Conservation (phyloP, 1,284 basidiomycete species). For the Apiotrichum domesticum region DNA sequence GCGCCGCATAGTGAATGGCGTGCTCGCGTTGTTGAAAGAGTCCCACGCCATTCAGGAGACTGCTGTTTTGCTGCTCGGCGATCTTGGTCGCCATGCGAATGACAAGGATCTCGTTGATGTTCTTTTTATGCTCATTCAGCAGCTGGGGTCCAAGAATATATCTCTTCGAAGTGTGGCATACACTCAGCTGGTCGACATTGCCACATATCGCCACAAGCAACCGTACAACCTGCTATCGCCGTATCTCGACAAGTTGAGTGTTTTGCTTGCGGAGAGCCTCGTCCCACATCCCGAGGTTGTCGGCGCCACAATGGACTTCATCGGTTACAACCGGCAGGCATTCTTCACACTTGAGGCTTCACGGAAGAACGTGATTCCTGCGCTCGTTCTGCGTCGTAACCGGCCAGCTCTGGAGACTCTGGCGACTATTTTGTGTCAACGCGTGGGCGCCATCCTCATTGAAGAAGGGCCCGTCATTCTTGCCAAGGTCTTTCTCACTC, state of each 20-base stretch:
- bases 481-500: constrained; percentile 62
- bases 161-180: constrained; percentile 64
- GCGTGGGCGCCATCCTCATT: constrained; percentile 57
- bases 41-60: constrained; percentile 20
- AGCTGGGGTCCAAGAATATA: constrained; percentile 61
- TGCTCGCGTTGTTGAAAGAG: neutral
- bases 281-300: constrained; percentile 53
- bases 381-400: constrained; percentile 62
- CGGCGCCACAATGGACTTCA: constrained; percentile 36
- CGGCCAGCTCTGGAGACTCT: constrained; percentile 48
- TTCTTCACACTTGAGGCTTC: constrained; percentile 60
- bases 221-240: constrained; percentile 66
- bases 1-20: neutral
- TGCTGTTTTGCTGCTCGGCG: constrained; percentile 23
- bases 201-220: constrained; percentile 54
- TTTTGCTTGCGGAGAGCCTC: constrained; percentile 60
- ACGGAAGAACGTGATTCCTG: constrained; percentile 62
- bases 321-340: constrained; percentile 46
- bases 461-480: constrained; percentile 62
- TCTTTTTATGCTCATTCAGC: constrained; percentile 61
- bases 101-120: constrained; percentile 56
- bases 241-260: constrained; percentile 62
- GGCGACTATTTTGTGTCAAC: constrained; percentile 51
- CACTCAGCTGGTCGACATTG: constrained; percentile 57
- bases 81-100: constrained; percentile 51